Base-by-base conservation (phyloP, 495 filamentous ascomycete genomes). In the Hyphodiscus hymeniophilus region DNA sequence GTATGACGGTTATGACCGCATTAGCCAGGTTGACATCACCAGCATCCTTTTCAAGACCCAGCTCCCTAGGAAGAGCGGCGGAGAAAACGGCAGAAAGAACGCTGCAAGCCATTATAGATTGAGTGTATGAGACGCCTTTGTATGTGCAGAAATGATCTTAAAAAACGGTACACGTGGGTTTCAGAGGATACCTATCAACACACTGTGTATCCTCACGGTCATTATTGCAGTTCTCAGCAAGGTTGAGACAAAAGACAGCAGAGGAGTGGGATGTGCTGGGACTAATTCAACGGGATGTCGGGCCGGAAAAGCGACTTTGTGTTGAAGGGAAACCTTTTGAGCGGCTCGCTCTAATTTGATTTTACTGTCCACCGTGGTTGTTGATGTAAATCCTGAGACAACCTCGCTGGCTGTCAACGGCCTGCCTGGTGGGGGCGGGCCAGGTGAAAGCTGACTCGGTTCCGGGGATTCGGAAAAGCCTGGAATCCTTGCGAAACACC, bases 381-480 rank as follows among this genome's bases (percentile, higher is more conserved):
- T n/a, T n/a, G n/a, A n/a, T n/a, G n/a, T n/a, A n/a, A n/a, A n/a
- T n/a, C n/a, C n/a, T n/a, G n/a, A n/a, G n/a, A n/a, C n/a, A n/a
- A n/a, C n/a, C n/a, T n/a, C n/a, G n/a, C n/a, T n/a, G n/a, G n/a
- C n/a, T n/a, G n/a, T n/a, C n/a, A n/a, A n/a, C n/a, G n/a, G n/a
- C n/a, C n/a, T n/a, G n/a, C n/a, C n/a, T n/a, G n/a, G n/a, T n/a
- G n/a, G n/a, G n/a, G n/a, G n/a, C n/a, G n/a, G n/a, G n/a, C n/a
- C n/a, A n/a, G n/a, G n/a, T 28, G 26, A 28, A 28, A 28, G 4
- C 26, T 28, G 4, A 10, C 10, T 28, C 21, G 32, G 34, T 21
- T 46, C 43, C 32, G 44, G 44, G 20, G 26, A 28, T 20, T 38
- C 44, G 44, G 44, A 38, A 47, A 15, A 0, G 21, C 15, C 33